A percentile compares a stretch with the other conserved stretches of the same genome.
Evolutionary conservation across 2,329 filamentous ascomycete genomes (phyloP).

Genomic region (Penicillium sp.): DNA sequence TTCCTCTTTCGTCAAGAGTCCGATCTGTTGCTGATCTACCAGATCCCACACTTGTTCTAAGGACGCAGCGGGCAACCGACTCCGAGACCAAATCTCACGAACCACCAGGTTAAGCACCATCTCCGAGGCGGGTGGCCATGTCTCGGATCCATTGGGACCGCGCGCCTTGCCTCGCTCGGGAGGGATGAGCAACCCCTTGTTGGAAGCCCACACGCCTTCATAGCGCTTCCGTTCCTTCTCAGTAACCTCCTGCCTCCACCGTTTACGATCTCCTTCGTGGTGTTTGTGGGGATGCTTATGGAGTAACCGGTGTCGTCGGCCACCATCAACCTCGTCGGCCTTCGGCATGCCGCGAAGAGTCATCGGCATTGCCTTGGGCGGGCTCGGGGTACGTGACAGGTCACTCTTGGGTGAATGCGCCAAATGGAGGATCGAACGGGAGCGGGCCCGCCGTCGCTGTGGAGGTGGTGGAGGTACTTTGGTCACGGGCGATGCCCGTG

Average conservation of each 20-base stretch:
- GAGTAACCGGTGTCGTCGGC: conserved; percentile 37
- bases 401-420: conserved; percentile 30
- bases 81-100: conserved; percentile 50
- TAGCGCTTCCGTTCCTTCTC: conserved; percentile 49
- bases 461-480: conserved; percentile 40
- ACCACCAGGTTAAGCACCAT: conserved; percentile 49
- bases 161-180: conserved; percentile 11
- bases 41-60: conserved; percentile 49
- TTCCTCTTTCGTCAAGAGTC: conserved; percentile 44
- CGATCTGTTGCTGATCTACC: conserved; percentile 39
- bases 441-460: conserved; percentile 36
- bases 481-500: conserved; percentile 39
- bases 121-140: conserved; percentile 31
- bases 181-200: conserved; percentile 42
- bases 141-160: conserved; percentile 9
- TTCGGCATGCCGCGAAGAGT: conserved; percentile 43
- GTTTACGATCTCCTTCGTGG: conserved; percentile 48
- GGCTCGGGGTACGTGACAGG: conserved; percentile 34
- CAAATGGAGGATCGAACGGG: conserved; percentile 37
- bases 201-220: conserved; percentile 52
- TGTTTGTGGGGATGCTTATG: conserved; percentile 49
- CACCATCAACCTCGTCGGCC: conserved; percentile 32
- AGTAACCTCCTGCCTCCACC: conserved; percentile 45
- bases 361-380: conserved; percentile 39
- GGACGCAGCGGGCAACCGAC: conserved; percentile 38